Evolutionary conservation across 805 yeast genomes (phyloP).

Genomic region (Schwanniomyces occidentalis): DNA sequence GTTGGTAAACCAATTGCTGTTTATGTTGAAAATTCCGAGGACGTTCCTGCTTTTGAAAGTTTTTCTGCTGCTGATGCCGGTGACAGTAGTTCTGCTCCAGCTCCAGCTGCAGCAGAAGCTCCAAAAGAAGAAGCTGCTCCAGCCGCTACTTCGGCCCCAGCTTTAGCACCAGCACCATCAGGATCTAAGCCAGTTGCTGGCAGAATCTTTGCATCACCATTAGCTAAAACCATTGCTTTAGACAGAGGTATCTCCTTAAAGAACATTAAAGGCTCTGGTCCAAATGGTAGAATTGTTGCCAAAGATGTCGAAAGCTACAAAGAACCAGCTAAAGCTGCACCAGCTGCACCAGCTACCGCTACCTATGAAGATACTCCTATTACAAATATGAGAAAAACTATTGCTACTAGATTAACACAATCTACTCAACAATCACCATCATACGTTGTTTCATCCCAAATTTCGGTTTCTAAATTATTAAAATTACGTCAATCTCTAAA

Average conservation of each 20-base stretch:
- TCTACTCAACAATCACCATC: constrained; percentile 89
- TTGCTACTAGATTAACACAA: constrained; percentile 82
- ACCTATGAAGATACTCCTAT: constrained; percentile 81
- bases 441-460: constrained; percentile 84
- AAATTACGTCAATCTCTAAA: constrained; percentile 91
- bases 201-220: constrained; percentile 91
- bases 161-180: constrained; percentile 35
- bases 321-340: constrained; percentile 45
- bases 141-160: constrained; percentile 11
- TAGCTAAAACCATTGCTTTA: constrained; percentile 89
- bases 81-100: constrained; percentile 42
- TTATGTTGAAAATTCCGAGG: constrained; percentile 82
- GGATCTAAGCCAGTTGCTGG: constrained; percentile 47
- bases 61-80: constrained; percentile 85
- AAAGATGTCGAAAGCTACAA: constrained; percentile 80
- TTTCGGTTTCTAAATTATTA: constrained; percentile 85
- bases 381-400: constrained; percentile 89
- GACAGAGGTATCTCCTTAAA: constrained; percentile 89
- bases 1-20: constrained; percentile 97
- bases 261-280: constrained; percentile 89
- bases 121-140: constrained; percentile 22
- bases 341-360: constrained; percentile 53
- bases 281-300: constrained; percentile 90
- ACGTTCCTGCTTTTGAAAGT: constrained; percentile 83
- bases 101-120: constrained; percentile 36